Conservation (phyloP, 2,329 filamentous ascomycete species). For the Neonectria ditissima region DNA sequence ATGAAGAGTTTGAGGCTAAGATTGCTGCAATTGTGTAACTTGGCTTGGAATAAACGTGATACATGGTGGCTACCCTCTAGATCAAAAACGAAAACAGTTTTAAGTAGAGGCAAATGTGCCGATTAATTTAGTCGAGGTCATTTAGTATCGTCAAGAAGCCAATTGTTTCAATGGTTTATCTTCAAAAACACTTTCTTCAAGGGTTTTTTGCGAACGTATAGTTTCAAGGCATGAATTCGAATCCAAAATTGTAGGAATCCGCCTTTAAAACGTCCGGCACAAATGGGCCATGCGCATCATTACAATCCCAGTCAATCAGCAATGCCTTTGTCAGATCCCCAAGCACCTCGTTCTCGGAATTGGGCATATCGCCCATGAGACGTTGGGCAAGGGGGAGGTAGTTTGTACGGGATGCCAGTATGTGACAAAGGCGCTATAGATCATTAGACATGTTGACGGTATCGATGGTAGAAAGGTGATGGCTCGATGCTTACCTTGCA, state of each 20-base stretch:
- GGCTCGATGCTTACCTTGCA: not conserved
- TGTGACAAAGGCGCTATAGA: not conserved
- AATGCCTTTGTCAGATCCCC: not conserved
- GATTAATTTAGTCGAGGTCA: not conserved
- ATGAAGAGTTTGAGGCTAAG: conserved; percentile 16
- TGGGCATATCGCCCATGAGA: not conserved
- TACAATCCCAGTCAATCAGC: not conserved
- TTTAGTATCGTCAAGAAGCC: not conserved
- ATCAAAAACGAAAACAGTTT: not conserved
- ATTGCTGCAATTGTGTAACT: conserved; percentile 3
- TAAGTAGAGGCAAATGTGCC: not conserved
- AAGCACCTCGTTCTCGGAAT: not conserved
- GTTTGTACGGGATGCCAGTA: not conserved
- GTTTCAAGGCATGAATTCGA: not conserved
- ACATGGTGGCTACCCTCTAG: not conserved
- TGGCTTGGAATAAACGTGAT: not conserved
- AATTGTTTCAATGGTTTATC: not conserved
- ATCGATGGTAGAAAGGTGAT: not conserved
- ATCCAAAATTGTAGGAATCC: not conserved
- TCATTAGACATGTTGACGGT: not conserved
- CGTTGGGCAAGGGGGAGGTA: not conserved
- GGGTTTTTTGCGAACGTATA: not conserved
- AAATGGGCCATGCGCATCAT: conserved; percentile 1
- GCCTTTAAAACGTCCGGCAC: not conserved
- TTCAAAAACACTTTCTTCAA: too few species aligned